Base-by-base conservation (phyloP, 2,329 filamentous ascomycete species). In the Lecanoromycetidae sp. region DNA sequence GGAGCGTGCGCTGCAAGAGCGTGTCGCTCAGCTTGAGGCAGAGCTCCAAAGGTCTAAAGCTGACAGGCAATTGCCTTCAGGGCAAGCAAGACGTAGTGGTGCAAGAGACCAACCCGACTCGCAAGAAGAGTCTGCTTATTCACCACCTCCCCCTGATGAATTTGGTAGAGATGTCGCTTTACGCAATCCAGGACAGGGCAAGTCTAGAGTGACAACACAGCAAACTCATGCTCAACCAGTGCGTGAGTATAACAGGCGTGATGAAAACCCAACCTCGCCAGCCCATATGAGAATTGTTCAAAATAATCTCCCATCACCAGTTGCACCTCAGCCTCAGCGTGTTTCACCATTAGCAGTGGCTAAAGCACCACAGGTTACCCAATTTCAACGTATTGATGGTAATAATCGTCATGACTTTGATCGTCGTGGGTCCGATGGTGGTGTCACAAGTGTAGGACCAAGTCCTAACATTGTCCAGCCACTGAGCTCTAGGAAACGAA, bases 291-390 rank as follows among this genome's bases (percentile, higher is more conserved):
- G 79, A 44, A 68, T 88, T 49, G 71, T 88, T 56, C 78, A 79
- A 58, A 80, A 79, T 56, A 82, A 87, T 60, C 80, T 88, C 57
- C 76, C 80, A 42, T 80, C 79, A 29, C 82, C 82, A 34, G 67
- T 82, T 58, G 84, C 84, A 43, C 84, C 85, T 22, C 84, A 85
- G 58, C 83, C 85, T 44, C 79, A 80, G 40, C 81, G 84, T 58
- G 78, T 78, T 20, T 76, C 76, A 22, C 74, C 75, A 38, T 63
- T 79, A 51, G 71, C 75, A 48, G 66, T 69, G 36, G 61, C 71
- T 46, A 76, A 75, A 58, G 63, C 67, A 44, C 65, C 71, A 51
- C 62, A 66, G 41, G 58, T 72, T 55, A 77, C 53, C 72, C 82
- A 61, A 68, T 74, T 56, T 64, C 67, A 59, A 35, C 61, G 66